Conservation (phyloP, 2,329 filamentous ascomycete species). For the Didymosphaeria variabile region DNA sequence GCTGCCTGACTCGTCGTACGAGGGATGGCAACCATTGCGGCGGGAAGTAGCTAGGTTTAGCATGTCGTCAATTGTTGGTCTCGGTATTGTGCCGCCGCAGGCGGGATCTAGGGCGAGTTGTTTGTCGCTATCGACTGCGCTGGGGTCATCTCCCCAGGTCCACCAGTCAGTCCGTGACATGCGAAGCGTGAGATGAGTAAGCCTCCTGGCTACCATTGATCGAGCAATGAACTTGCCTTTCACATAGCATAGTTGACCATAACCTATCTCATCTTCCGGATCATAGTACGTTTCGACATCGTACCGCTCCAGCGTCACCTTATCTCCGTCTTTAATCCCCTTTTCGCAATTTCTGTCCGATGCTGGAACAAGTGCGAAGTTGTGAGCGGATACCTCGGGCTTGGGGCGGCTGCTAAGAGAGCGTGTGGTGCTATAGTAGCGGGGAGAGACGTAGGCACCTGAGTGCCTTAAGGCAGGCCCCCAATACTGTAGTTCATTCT, state of each 20-base stretch:
- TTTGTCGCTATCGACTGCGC: neutral
- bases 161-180: constrained; percentile 4
- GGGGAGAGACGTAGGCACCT: constrained; percentile 5
- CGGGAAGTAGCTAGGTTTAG: neutral
- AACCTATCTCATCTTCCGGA: neutral
- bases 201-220: constrained; percentile 13
- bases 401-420: neutral
- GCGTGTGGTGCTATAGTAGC: constrained; percentile 1
- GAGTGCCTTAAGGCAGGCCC: constrained; percentile 5
- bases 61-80: neutral
- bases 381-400: constrained; percentile 12
- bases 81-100: neutral
- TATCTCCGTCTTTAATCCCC: constrained; percentile 9
- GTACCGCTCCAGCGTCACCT: constrained; percentile 11
- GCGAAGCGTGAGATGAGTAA: neutral
- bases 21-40: neutral
- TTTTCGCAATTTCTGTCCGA: neutral
- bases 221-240: constrained; percentile 10
- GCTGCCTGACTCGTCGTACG: neutral
- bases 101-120: constrained; percentile 7
- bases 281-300: neutral
- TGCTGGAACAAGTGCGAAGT: constrained; percentile 12
- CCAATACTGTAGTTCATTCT: neutral
- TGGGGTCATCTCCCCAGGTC: neutral
- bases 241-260: neutral